Evolutionary conservation across 805 yeast species (phyloP).

Genomic region (Sungouiella blattae): DNA sequence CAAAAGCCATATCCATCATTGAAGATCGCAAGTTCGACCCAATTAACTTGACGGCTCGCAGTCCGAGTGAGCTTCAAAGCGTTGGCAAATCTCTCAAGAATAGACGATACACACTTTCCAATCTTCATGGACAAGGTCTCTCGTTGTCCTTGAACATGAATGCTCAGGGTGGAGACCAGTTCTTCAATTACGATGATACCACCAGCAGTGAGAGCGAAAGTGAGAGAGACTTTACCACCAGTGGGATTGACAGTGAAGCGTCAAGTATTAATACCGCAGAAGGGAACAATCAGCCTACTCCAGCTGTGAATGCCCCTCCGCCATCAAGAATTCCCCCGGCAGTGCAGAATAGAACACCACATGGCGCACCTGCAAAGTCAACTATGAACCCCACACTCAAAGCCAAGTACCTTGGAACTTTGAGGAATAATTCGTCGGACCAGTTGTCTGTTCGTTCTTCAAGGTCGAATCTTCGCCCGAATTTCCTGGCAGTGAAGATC

Average conservation of each 20-base stretch:
- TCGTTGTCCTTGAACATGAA: slow-evolving; percentile 72
- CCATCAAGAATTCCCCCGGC: not conserved
- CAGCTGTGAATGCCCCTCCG: not conserved
- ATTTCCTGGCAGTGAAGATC: slow-evolving; percentile 66
- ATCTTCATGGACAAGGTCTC: slow-evolving; percentile 67
- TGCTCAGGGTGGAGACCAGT: slow-evolving; percentile 39
- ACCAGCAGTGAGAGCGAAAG: slow-evolving; percentile 23
- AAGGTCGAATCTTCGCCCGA: slow-evolving; percentile 47
- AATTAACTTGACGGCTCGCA: slow-evolving; percentile 17
- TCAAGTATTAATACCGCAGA: not conserved
- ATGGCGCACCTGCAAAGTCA: not conserved
- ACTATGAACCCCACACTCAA: slow-evolving; percentile 1
- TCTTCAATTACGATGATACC: slow-evolving; percentile 22
- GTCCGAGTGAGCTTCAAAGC: slow-evolving; percentile 6
- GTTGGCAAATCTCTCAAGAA: slow-evolving; percentile 22
- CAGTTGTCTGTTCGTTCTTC: slow-evolving; percentile 32
- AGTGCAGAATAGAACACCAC: not conserved
- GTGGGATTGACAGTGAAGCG: not conserved
- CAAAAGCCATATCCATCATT: slow-evolving; percentile 8
- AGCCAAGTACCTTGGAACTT: slow-evolving; percentile 2
- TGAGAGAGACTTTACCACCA: slow-evolving; percentile 7
- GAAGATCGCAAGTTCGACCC: slow-evolving; percentile 23
- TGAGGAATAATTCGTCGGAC: slow-evolving; percentile 16
- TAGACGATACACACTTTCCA: slow-evolving; percentile 53
- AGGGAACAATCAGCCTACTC: not conserved